phyloP scores from a whole-genome alignment of 306 rosid genomes.

The Ziziphus jujuba region DNA sequence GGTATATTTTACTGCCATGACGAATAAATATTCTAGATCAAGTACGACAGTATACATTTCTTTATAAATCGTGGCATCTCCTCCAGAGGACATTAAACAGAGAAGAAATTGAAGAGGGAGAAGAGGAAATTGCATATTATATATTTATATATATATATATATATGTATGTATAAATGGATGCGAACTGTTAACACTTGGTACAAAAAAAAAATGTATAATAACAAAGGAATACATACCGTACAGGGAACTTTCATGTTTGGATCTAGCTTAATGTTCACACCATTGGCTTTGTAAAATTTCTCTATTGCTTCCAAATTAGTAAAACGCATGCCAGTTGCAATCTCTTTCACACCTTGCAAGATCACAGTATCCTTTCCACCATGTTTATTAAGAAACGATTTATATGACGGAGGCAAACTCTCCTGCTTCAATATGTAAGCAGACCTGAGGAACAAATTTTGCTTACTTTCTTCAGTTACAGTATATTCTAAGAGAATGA shows the following conservation, averaged over 20 bases:
- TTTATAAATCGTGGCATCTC: too few species aligned
- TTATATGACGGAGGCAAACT: conserved; percentile 91
- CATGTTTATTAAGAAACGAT: conserved; percentile 91
- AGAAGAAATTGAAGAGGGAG: too few species aligned
- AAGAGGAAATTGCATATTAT: not conserved
- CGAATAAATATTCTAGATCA: too few species aligned
- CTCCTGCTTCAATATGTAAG: conserved; percentile 91
- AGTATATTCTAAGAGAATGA: not conserved
- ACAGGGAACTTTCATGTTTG: conserved; percentile 85
- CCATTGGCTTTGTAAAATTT: conserved; percentile 62
- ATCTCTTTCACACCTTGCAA: conserved; percentile 76
- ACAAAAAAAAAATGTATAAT: conserved; percentile 10
- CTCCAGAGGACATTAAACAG: too few species aligned
- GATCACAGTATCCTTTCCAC: conserved; percentile 79
- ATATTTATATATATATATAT: too few species aligned
- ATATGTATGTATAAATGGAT: not conserved
- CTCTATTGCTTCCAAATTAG: conserved; percentile 62
- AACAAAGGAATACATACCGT: conserved; percentile 50
- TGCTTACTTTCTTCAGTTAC: not conserved
- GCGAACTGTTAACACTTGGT: not conserved
- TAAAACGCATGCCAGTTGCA: conserved; percentile 67
- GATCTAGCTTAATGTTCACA: conserved; percentile 60
- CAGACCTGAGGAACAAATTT: conserved; percentile 63
- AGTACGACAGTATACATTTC: too few species aligned
- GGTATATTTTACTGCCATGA: too few species aligned